Conservation (phyloP, 129 eudicot species). For the Lactuca sativa region DNA sequence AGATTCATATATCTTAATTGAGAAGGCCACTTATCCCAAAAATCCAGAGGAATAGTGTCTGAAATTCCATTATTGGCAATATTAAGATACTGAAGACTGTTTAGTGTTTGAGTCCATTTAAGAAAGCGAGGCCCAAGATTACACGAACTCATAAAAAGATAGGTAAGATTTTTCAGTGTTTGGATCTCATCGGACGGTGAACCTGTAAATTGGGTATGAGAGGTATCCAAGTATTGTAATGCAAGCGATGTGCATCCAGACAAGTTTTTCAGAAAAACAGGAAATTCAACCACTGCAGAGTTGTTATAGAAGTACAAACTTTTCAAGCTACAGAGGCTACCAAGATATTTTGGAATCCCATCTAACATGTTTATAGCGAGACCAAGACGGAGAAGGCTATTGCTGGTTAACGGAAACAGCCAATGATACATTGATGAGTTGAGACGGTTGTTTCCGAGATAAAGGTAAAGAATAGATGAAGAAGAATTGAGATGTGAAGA, state of each 20-base stretch:
- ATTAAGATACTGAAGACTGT: background rate
- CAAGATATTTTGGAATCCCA: background rate
- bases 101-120: conserved; percentile 29
- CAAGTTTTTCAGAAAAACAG: background rate
- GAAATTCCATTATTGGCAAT: too few relatives aligned
- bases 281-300: background rate
- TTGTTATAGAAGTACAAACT: background rate
- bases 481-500: background rate
- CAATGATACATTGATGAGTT: conserved; percentile 20
- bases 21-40: too few relatives aligned
- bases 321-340: background rate
- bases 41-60: too few relatives aligned
- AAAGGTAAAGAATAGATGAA: background rate
- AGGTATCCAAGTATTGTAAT: background rate
- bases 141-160: background rate
- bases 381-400: background rate
- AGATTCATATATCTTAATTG: conserved; percentile 3
- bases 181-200: background rate
- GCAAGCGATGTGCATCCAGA: conserved; percentile 1
- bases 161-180: background rate
- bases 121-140: conserved; percentile 37
- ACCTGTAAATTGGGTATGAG: background rate
- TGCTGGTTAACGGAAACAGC: conserved; percentile 11
- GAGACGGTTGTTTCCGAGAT: background rate
- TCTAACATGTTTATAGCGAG: background rate